Base-by-base conservation (phyloP, 345 rosid species). In the Excoecaria agallocha region DNA sequence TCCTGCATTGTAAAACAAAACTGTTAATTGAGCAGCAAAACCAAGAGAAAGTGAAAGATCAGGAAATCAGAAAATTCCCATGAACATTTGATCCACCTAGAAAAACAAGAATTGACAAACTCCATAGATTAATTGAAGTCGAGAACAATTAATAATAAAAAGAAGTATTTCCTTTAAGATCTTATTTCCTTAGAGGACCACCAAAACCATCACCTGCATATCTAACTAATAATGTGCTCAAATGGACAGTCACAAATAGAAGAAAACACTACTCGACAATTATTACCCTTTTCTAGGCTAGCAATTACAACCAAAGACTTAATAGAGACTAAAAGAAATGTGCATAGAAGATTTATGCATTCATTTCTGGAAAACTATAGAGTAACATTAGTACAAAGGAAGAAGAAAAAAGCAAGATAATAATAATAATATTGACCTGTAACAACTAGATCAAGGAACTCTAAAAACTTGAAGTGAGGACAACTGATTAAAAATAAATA, bases 1-100 rank as follows among this genome's bases (percentile, higher is more conserved):
- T 87, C 87, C 95, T 90, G 89, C 80, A 77, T 74, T 78, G 37
- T 54, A 74, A 77, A 70, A 55, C 24, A 39, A 69, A 83, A 61
- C 38, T 24, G 56, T 64, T 25, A 76, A 75, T 63, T 48, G 20
- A 71, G 56, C 38, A 54, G 72, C 50, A 68, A 71, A 46, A 51
- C 62, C 19, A 20, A 69, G 59, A 37, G 55, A 49, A 17, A 51
- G 30, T 7, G 22, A 52, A 38, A 68, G 50, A 49, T 20, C 24
- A 67, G 38, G 57, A 49, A 49, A 46, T 13, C 39, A 45, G 4
- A 19, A 16, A 19, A 20, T 39, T 55, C 56, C 72, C 61, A 39
- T 10, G n/a, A 46, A 54, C 13, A 74, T 71, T 22, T 10, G 10
- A 72, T 59, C 71, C 71, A 15, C 62, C 61, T 55, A 64, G 62